These are phyloP conservation scores for Diaporthe longicolla DNA, from an alignment of 2,329 filamentous ascomycete species.

Conservation along the genomic window DNA sequence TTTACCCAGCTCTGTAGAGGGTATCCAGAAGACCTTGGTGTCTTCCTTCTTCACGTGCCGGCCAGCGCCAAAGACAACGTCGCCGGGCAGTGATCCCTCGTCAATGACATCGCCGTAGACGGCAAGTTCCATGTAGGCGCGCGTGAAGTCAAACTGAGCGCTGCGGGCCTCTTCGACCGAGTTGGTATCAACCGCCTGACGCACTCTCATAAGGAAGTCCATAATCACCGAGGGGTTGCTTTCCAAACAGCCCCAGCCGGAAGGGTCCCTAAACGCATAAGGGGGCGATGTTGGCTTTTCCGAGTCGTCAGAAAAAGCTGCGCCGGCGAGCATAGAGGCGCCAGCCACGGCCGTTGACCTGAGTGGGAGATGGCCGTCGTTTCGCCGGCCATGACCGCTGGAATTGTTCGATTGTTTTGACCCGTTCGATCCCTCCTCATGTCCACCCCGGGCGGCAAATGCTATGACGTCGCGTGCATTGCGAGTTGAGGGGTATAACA, in stretches of 20 bases:
- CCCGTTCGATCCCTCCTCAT: background rate
- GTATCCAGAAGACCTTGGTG: background rate
- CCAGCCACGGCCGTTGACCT: slow-evolving; percentile 8
- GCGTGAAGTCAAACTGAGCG: background rate
- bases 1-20: background rate
- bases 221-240: background rate
- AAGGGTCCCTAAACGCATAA: background rate
- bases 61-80: background rate
- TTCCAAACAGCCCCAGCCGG: background rate
- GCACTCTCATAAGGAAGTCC: background rate
- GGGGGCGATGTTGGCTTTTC: background rate
- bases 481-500: background rate
- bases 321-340: background rate
- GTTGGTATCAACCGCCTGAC: background rate
- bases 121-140: background rate
- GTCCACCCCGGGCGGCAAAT: background rate
- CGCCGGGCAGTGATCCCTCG: background rate
- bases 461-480: background rate
- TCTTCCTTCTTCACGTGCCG: background rate
- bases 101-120: background rate
- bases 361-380: background rate
- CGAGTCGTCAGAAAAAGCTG: background rate
- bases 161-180: slow-evolving; percentile 5
- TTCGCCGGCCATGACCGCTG: background rate
- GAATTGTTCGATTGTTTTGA: slow-evolving; percentile 6